Conservation (phyloP, 148 eudicot genomes). For the Cornus kousa region DNA sequence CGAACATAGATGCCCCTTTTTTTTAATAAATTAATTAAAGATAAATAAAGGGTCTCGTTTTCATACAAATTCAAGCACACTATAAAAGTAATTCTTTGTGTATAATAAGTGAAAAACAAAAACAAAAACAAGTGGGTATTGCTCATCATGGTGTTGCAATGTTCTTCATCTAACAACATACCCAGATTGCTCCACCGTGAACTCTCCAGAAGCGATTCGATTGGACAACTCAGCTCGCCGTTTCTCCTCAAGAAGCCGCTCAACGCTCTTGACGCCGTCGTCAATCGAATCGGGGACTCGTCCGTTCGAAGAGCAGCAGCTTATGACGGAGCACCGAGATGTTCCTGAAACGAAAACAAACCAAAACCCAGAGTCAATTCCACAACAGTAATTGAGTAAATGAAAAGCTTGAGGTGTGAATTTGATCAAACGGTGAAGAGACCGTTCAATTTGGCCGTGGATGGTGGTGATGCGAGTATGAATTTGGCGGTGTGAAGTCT, state of each 20-base stretch:
- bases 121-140: not conserved
- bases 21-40: not conserved
- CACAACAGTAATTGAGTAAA: too few species aligned
- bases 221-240: constrained; percentile 71
- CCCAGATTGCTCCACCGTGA: constrained; percentile 77
- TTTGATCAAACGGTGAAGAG: not conserved
- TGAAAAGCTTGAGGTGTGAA: not conserved
- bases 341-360: constrained; percentile 36
- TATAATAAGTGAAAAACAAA: too few species aligned
- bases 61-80: not conserved
- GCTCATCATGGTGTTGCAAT: not conserved
- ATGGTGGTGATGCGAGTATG: constrained; percentile 13
- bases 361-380: constrained; percentile 3
- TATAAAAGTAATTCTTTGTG: not conserved
- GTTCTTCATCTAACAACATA: constrained; percentile 11
- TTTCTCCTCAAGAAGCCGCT: constrained; percentile 54
- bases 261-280: constrained; percentile 41
- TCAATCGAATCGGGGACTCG: constrained; percentile 42
- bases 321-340: constrained; percentile 32
- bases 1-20: too few species aligned
- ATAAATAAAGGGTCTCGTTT: not conserved
- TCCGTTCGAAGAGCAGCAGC: constrained; percentile 64
- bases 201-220: constrained; percentile 87
- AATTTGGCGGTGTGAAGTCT: constrained; percentile 15
- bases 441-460: constrained; percentile 20